Percentiles rank a stretch among this genome's conserved stretches.
Evolutionary conservation across 2,329 filamentous ascomycete genomes (phyloP).

Genomic region (Microdochium trichocladiopsis): DNA sequence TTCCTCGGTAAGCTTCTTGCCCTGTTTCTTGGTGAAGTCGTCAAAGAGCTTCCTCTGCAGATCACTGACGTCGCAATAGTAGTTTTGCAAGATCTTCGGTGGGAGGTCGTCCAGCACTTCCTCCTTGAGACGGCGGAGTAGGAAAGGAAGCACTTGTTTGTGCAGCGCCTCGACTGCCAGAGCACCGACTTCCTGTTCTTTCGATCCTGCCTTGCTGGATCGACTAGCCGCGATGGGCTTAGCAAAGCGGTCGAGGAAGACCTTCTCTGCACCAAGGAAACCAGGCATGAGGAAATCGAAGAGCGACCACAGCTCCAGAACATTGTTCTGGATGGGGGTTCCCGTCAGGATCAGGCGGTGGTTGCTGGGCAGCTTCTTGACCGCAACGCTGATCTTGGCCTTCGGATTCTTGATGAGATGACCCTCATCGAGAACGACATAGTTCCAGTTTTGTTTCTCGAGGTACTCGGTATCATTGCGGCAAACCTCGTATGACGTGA

Average conservation of each 20-base stretch:
- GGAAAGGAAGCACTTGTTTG: slow-evolving; percentile 95
- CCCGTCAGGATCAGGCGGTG: slow-evolving; percentile 94
- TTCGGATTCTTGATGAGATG: slow-evolving; percentile 99
- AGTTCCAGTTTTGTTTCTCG: slow-evolving; percentile 85
- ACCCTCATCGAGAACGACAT: slow-evolving; percentile 93
- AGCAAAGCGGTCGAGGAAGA: slow-evolving; percentile 92
- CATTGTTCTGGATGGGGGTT: slow-evolving; percentile 96
- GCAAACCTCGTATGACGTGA: slow-evolving; percentile 97
- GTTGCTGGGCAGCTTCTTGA: slow-evolving; percentile 84
- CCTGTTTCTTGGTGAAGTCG: slow-evolving; percentile 90
- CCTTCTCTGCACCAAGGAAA: slow-evolving; percentile 87
- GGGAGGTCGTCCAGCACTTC: slow-evolving; percentile 94
- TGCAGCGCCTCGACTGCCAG: slow-evolving; percentile 96
- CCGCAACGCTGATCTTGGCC: slow-evolving; percentile 88
- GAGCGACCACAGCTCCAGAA: slow-evolving; percentile 92
- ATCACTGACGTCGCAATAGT: slow-evolving; percentile 96
- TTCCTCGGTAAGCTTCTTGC: slow-evolving; percentile 78
- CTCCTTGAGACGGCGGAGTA: slow-evolving; percentile 92
- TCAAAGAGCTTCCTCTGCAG: slow-evolving; percentile 93
- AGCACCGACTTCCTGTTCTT: slow-evolving; percentile 95
- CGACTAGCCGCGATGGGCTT: slow-evolving; percentile 93
- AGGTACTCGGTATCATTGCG: slow-evolving; percentile 89
- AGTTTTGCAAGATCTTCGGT: slow-evolving; percentile 98
- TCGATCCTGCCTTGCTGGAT: slow-evolving; percentile 94
- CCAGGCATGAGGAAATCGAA: slow-evolving; percentile 99